Conservation (phyloP, 106 monocot species). For the Dendrobium huoshanense region DNA sequence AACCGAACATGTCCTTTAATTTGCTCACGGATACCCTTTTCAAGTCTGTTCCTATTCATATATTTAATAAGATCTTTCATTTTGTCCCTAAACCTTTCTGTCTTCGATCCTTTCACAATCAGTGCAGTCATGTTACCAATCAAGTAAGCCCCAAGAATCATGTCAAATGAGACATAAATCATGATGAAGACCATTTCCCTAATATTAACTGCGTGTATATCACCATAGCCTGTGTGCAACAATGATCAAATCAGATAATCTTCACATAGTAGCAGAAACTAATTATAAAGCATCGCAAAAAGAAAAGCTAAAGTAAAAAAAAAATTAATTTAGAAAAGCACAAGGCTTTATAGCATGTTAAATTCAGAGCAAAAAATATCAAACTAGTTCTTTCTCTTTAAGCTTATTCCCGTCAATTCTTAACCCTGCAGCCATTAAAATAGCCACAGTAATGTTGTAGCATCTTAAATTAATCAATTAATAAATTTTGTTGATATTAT, state of each 20-base stretch:
- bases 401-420: no score
- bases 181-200: constrained; percentile 94
- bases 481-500: no score
- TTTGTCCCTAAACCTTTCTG: constrained; percentile 87
- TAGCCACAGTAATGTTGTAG: no score
- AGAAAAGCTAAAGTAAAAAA: no score
- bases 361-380: no score
- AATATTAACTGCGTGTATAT: constrained; percentile 84
- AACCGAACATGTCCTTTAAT: constrained; percentile 87
- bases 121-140: constrained; percentile 94
- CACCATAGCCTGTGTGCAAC: constrained; percentile 73
- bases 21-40: constrained; percentile 65
- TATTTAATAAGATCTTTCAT: constrained; percentile 85
- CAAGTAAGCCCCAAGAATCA: constrained; percentile 93
- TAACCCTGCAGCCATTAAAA: no score
- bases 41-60: constrained; percentile 86
- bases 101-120: constrained; percentile 95
- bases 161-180: constrained; percentile 91
- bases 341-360: no score
- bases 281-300: no score
- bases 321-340: no score
- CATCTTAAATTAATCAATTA: no score
- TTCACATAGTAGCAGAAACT: background rate
- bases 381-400: no score
- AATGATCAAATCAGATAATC: background rate